Evolutionary conservation across 345 rosid genomes (phyloP).

Genomic region (Cardiospermum halicacabum): DNA sequence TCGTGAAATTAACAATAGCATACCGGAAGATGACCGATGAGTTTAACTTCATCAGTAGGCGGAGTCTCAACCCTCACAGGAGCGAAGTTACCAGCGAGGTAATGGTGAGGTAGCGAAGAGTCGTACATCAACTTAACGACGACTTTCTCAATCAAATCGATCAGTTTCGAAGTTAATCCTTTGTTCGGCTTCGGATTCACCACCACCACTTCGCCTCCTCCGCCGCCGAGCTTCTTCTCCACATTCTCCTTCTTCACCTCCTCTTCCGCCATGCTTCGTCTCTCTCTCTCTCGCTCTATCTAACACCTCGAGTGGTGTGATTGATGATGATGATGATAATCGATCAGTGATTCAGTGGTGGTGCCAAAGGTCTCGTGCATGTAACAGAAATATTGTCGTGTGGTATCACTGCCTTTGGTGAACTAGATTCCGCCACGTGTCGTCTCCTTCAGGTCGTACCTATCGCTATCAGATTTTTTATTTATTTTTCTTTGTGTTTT

Average conservation of each 20-base stretch:
- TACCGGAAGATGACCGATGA: slow-evolving; percentile 83
- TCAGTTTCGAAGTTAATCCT: slow-evolving; percentile 57
- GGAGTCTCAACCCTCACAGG: slow-evolving; percentile 68
- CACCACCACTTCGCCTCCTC: slow-evolving; percentile 21
- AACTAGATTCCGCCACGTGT: not conserved
- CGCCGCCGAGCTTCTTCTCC: slow-evolving; percentile 19
- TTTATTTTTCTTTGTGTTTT: too few relatives aligned
- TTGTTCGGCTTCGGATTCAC: slow-evolving; percentile 65
- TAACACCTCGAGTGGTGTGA: not conserved
- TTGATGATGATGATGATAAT: too few relatives aligned
- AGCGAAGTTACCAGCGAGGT: slow-evolving; percentile 87
- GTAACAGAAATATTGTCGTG: too few relatives aligned
- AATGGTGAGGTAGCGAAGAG: slow-evolving; percentile 70
- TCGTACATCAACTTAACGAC: slow-evolving; percentile 73
- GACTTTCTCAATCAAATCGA: slow-evolving; percentile 73
- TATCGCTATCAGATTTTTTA: too few relatives aligned
- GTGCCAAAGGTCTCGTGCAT: too few relatives aligned
- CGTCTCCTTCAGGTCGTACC: too few relatives aligned
- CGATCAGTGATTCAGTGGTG: too few relatives aligned
- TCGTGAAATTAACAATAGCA: not conserved
- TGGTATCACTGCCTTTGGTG: not conserved
- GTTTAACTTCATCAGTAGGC: slow-evolving; percentile 64
- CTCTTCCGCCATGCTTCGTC: not conserved
- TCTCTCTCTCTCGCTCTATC: not conserved
- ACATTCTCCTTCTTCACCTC: not conserved